Evolutionary conservation across 106 monocot genomes (phyloP).

Genomic region (Gastrodia elata): DNA sequence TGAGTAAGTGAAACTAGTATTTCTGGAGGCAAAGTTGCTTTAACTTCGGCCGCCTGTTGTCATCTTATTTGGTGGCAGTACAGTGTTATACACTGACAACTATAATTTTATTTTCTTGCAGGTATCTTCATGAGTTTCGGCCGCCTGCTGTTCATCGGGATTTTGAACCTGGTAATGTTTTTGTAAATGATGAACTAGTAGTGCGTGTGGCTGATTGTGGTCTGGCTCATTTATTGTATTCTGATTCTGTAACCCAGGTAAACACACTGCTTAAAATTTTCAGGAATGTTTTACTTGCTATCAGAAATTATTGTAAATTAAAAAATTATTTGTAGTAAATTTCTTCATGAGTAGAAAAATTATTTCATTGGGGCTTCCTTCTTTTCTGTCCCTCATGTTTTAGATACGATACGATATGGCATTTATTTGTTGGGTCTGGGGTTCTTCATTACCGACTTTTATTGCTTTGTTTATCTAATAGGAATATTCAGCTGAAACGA

Average conservation of each 20-base stretch:
- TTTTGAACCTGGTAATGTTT: conserved; percentile 66
- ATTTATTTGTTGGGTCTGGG: background rate
- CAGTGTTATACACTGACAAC: background rate
- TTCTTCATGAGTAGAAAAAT: background rate
- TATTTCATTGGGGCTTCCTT: background rate
- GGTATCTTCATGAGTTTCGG: conserved; percentile 87
- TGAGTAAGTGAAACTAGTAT: conserved; percentile 46
- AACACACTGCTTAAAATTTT: background rate
- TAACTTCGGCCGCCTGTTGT: background rate
- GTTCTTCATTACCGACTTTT: background rate
- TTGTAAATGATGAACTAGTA: conserved; percentile 55
- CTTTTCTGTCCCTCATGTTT: background rate
- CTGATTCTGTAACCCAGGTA: conserved; percentile 79
- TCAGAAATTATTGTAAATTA: background rate
- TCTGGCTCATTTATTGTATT: conserved; percentile 48
- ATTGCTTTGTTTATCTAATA: no score
- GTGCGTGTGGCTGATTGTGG: conserved; percentile 83
- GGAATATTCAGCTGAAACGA: background rate
- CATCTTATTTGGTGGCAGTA: background rate
- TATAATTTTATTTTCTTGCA: conserved; percentile 12
- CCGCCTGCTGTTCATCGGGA: conserved; percentile 70
- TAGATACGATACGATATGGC: no score
- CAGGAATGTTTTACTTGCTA: background rate
- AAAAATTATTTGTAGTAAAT: background rate
- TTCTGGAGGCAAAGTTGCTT: background rate